Evolutionary conservation across 2,329 filamentous ascomycete genomes (phyloP).

Genomic region (Talaromyces sp.): DNA sequence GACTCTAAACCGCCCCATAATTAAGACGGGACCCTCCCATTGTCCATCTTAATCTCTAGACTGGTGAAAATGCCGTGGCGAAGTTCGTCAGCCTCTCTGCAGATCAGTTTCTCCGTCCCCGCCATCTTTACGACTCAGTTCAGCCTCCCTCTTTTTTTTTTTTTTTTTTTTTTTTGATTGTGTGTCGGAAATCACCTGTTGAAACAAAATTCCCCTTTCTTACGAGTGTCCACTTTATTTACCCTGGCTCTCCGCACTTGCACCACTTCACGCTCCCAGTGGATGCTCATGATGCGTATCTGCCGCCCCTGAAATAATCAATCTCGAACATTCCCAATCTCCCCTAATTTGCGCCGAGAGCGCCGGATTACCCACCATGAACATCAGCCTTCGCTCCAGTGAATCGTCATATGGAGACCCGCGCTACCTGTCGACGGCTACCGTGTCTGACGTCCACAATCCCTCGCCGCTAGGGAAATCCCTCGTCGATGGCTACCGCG

Average conservation of each 20-base stretch:
- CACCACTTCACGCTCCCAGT: background rate
- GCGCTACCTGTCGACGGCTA: slow-evolving; percentile 38
- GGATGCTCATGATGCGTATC: slow-evolving; percentile 20
- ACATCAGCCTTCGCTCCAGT: slow-evolving; percentile 42
- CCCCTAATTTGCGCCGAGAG: slow-evolving; percentile 2
- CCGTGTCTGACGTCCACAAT: slow-evolving; percentile 36
- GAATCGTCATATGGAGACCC: slow-evolving; percentile 47
- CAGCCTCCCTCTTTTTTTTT: slow-evolving; percentile 8
- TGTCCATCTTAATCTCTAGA: background rate
- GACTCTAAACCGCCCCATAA: too few relatives aligned
- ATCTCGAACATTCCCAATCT: slow-evolving; percentile 8
- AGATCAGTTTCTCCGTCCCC: slow-evolving; percentile 23
- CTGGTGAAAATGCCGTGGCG: slow-evolving; percentile 15
- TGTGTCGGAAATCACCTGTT: too few relatives aligned
- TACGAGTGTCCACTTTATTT: background rate
- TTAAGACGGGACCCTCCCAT: background rate
- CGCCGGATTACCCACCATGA: slow-evolving; percentile 32
- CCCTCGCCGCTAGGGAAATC: slow-evolving; percentile 47
- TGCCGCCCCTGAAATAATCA: slow-evolving; percentile 17
- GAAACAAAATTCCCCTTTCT: background rate
- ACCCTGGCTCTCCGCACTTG: background rate
- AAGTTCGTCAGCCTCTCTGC: slow-evolving; percentile 10
- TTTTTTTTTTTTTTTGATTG: background rate
- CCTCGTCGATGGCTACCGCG: slow-evolving; percentile 63
- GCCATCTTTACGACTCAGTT: slow-evolving; percentile 19